phyloP scores from a whole-genome alignment of 345 rosid genomes.

The Populus pruinosa region DNA sequence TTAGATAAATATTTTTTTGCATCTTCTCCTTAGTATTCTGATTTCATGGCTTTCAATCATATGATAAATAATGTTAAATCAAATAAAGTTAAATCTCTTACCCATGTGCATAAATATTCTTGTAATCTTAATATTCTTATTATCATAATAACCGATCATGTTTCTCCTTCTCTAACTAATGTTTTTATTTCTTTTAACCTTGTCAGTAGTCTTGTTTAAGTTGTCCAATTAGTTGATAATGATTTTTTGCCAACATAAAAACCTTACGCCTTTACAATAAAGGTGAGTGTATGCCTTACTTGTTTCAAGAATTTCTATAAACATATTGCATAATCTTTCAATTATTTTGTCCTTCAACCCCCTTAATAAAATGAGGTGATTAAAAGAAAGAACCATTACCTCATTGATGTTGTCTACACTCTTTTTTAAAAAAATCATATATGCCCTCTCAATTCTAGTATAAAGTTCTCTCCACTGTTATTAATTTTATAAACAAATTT shows the following conservation, averaged over 20 bases:
- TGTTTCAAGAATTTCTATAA: neutral
- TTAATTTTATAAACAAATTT: too few relatives aligned
- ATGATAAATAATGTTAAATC: neutral
- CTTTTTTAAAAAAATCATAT: too few relatives aligned
- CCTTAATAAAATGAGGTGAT: too few relatives aligned
- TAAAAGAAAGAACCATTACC: too few relatives aligned
- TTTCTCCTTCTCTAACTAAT: neutral
- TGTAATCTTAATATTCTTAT: conserved; percentile 9
- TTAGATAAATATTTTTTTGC: neutral
- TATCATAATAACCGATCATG: neutral
- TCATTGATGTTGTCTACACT: too few relatives aligned
- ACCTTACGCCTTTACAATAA: too few relatives aligned
- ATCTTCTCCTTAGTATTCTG: neutral
- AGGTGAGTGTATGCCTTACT: too few relatives aligned
- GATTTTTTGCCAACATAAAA: neutral
- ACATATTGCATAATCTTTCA: too few relatives aligned
- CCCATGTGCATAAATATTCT: neutral
- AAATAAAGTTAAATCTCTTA: neutral
- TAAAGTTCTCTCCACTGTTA: too few relatives aligned
- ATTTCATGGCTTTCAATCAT: neutral
- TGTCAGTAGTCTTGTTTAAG: too few relatives aligned
- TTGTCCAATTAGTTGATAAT: neutral
- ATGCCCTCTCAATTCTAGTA: too few relatives aligned
- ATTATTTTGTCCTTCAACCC: too few relatives aligned
- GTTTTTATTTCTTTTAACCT: neutral